Evolutionary conservation across 2,329 filamentous ascomycete genomes (phyloP), one percentile per base, ranked within the genome.

Genomic region (Beauveria varroae): DNA sequence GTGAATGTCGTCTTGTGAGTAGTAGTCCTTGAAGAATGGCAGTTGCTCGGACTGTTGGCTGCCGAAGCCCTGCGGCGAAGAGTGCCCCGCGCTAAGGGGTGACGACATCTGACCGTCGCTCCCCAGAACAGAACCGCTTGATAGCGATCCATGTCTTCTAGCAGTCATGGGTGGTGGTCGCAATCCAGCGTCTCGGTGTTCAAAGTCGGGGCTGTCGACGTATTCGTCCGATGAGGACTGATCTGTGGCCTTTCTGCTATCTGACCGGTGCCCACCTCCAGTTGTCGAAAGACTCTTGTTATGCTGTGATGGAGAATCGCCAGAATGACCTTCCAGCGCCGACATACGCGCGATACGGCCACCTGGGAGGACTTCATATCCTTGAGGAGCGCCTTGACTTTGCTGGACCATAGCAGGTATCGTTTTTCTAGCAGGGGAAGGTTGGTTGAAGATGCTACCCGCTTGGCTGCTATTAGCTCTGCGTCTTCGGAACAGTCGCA

Each of bases 11-110:
- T 98, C 95, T 68, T 93, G 88, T 2, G 93, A 98, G 72, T 99
- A 99, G 75, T 99, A 99, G 74, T 99, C 95, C 72, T 96, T 96
- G 85, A 99, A 99, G 71, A 92, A 96, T 4, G 90, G 88, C 59
- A 99, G 78, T 73, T 98, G 95, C 75, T 99, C 95, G 0, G 93
- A 98, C 72, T 97, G 92, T 63, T 93, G 91, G 68, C 92, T 96
- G 26, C 87, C 85, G 64, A 93, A 76, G 28, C 88, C 92, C 68
- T 89, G 89, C 0, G 91, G 91, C 3, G 93, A 97, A 3, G 93
- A 96, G 74, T 90, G 87, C 57, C 87, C 88, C 51, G 81, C 87
- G 71, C 84, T 92, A 62, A 80, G 82, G 7, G 92, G 92, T 10
- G 92, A 96, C 60, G 92, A 96, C 60, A 87, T 87, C 14, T 85